Evolutionary conservation across 306 rosid genomes (phyloP), one percentile per base, ranked within the genome.

Genomic region (Arachis hypogaea): DNA sequence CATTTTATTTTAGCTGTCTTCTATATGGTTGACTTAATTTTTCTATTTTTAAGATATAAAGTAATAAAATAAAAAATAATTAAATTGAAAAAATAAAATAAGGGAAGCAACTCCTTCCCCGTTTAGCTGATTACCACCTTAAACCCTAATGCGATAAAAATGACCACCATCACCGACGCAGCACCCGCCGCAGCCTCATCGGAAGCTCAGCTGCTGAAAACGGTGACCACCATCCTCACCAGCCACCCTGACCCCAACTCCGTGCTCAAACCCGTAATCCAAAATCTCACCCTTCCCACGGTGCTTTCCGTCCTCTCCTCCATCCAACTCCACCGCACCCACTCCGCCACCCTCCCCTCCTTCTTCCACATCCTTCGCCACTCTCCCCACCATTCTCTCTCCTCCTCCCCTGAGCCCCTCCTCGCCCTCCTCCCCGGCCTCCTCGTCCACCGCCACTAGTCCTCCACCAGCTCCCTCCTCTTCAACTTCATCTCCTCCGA

Each of bases 381-480:
- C 97, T 4, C 7, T 92, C 0, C 6, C 83, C 2, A 14, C 14
- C 14, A 14, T 14, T 14, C 85, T 91, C 73, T 38, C 83, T 47
- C 52, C 68, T 52, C 42, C n/a, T 50, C 69, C 59, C 98, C 98
- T 0, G 59, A 78, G 0, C 82, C 14, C 14, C 14, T 14, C 14
- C 14, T 14, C 14, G 14, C 14, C 14, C 14, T 14, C 14, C 14
- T 14, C 71, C 96, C 88, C 9, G 71, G 82, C 29, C 93, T 93
- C 79, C 74, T 93, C 77, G 2, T 66, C 72, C 84, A 65, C 81
- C 82, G 64, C 74, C 82, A 82, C 36, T 93, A 80, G 82, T 51
- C 84, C 42, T 92, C 86, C 43, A 93, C 97, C 69, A 91, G 86
- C 73, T 75, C 88, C 74, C 89, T 91, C 66, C 87, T 93, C 45